phyloP scores from a whole-genome alignment of 202 grass and related monocot genomes.

The Sporobolus alterniflorus region DNA sequence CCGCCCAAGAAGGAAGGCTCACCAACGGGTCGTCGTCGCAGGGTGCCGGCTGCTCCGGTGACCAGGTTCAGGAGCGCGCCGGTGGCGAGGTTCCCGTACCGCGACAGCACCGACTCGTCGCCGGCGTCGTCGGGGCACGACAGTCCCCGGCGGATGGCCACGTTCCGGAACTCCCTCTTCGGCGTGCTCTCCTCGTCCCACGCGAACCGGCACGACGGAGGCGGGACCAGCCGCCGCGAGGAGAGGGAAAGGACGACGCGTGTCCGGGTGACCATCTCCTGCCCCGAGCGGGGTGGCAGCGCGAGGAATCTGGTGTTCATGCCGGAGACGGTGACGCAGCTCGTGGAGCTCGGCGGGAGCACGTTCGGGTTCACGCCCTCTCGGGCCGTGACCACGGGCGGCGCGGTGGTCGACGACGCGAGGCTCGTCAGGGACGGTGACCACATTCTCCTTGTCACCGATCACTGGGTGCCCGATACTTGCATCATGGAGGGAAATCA shows the following conservation, averaged over 20 bases:
- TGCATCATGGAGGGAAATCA: background rate
- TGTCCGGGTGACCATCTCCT: constrained; percentile 48
- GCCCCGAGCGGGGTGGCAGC: constrained; percentile 40
- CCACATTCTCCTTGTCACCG: constrained; percentile 40
- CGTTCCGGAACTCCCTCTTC: constrained; percentile 71
- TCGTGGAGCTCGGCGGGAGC: constrained; percentile 46
- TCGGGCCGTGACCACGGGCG: constrained; percentile 47
- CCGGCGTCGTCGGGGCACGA: constrained; percentile 11
- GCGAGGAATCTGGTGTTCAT: constrained; percentile 50
- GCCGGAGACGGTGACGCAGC: constrained; percentile 50
- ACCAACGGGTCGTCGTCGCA: too few relatives aligned
- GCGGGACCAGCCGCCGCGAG: background rate
- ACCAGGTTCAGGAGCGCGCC: constrained; percentile 35
- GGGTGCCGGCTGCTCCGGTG: background rate
- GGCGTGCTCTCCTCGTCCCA: constrained; percentile 48
- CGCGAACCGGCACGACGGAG: background rate
- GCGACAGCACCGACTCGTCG: constrained; percentile 12
- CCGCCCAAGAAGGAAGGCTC: background rate
- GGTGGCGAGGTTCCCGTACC: background rate
- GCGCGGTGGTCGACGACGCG: constrained; percentile 54
- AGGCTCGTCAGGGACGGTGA: constrained; percentile 65
- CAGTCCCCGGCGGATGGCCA: constrained; percentile 25
- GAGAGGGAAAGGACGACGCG: background rate
- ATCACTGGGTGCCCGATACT: constrained; percentile 18
- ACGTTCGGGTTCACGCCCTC: constrained; percentile 36